Evolutionary conservation across 768 basidiomycete species (phyloP), one percentile per base, ranked within the genome.

Genomic region (Dioszegia crocea): DNA sequence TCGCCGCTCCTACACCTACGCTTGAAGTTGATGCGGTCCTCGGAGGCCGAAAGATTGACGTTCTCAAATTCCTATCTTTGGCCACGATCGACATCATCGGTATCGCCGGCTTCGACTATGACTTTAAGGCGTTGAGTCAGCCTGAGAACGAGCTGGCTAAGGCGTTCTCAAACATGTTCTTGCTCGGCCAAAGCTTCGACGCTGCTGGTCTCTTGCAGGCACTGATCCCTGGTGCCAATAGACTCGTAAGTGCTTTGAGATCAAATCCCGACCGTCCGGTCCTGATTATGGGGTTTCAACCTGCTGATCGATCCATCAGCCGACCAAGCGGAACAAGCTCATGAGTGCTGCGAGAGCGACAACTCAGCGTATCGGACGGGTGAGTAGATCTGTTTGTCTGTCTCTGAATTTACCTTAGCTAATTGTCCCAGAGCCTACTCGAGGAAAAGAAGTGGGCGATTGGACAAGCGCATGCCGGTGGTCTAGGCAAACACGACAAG

Each of bases 61-160:
- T 85, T 1, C 77, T 86, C 36, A 77, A 80, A 3, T 88, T 51
- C 50, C 78, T 89, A 2, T 84, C 83, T 40, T 83, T 82, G 56
- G 82, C 83, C 48, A 88, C 88, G 3, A 79, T 90, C 9, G 89
- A 90, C 62, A 83, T 88, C 55, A 89, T 91, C 50, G 88, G 88
- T 9, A 78, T 86, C 36, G 85, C 91, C 40, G 67, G 88, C 64
- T 94, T 93, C 70, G 79, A 75, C 65, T 82, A 93, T 67, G 80
- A 86, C 57, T 91, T 96, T 79, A 85, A 88, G 61, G 85, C 91
- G 1, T 86, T 94, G 44, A 86, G 88, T 68, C 80, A 86, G 1
- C 89, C 90, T 0, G 89, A 89, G 74, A 88, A 85, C 68, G 88
- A 91, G 56, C 88, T 92, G 85, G 91, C 91, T 58, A 86, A 82